Conservation (phyloP, 371 early-diverging fungal species). For the Dinochytrium kinnereticum region DNA sequence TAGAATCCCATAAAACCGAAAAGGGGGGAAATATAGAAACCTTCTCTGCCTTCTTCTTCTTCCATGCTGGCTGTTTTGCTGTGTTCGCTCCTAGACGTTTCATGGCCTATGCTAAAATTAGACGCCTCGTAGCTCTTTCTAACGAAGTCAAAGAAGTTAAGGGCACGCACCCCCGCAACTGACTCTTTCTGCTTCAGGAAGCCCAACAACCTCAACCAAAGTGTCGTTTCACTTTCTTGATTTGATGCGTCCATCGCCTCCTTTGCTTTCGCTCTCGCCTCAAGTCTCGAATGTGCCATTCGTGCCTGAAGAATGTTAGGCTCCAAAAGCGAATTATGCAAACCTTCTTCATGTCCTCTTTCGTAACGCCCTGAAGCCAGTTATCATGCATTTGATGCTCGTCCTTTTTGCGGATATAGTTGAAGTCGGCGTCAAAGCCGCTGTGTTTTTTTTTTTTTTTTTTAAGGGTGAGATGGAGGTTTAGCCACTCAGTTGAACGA, state of each 20-base stretch:
- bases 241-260: constrained; percentile 60
- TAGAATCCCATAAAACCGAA: too few species aligned
- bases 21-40: too few species aligned
- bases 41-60: constrained; percentile 59
- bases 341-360: constrained; percentile 69
- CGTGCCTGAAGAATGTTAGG: constrained; percentile 55
- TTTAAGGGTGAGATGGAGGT: background rate
- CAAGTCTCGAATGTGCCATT: constrained; percentile 69
- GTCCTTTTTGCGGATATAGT: constrained; percentile 81
- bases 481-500: background rate
- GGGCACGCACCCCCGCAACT: constrained; percentile 52
- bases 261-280: constrained; percentile 37
- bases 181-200: constrained; percentile 74
- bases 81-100: constrained; percentile 43
- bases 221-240: constrained; percentile 52
- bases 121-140: background rate
- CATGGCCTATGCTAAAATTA: constrained; percentile 24
- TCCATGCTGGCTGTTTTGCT: constrained; percentile 62
- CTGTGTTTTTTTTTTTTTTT: constrained; percentile 13
- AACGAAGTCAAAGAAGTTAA: too few species aligned
- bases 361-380: constrained; percentile 84
- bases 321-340: background rate
- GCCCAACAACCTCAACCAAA: constrained; percentile 67
- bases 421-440: constrained; percentile 80
- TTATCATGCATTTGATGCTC: constrained; percentile 84